These are phyloP conservation scores for Aurinia saxatilis DNA, from an alignment of 345 rosid species.

Conservation along the genomic window DNA sequence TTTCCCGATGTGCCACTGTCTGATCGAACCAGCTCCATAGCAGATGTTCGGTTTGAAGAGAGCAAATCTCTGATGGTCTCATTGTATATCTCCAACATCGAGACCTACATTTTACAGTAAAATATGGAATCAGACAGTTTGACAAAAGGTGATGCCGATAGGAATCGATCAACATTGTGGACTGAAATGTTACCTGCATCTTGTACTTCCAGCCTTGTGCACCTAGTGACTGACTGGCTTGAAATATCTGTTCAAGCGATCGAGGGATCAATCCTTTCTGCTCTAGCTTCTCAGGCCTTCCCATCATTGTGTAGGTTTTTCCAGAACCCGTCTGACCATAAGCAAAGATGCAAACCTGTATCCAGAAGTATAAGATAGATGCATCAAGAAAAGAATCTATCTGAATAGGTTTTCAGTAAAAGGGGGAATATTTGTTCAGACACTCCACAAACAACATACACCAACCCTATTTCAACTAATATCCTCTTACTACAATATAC, in stretches of 20 bases:
- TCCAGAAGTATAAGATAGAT: not conserved
- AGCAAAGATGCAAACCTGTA: conserved; percentile 88
- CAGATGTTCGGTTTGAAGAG: conserved; percentile 27
- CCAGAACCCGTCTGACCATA: conserved; percentile 96
- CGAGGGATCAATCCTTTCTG: conserved; percentile 82
- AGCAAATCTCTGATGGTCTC: conserved; percentile 78
- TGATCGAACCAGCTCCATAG: too few species aligned
- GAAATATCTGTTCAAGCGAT: conserved; percentile 74
- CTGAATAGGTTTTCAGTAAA: too few species aligned
- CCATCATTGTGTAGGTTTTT: conserved; percentile 95
- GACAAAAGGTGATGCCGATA: not conserved
- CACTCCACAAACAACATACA: too few species aligned
- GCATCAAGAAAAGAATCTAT: too few species aligned
- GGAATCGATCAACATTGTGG: not conserved
- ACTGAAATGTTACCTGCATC: conserved; percentile 51
- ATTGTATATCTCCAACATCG: conserved; percentile 87
- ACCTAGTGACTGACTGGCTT: conserved; percentile 49
- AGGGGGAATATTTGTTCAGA: too few species aligned
- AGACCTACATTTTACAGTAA: conserved; percentile 38
- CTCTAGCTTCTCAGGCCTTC: conserved; percentile 55
- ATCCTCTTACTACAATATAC: too few species aligned
- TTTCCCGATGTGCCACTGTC: too few species aligned
- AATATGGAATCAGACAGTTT: too few species aligned
- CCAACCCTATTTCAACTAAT: too few species aligned
- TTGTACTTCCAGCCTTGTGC: conserved; percentile 83